These are phyloP conservation scores for Eucalyptus shirleyi DNA, from an alignment of 345 rosid genomes.

Conservation along the genomic window DNA sequence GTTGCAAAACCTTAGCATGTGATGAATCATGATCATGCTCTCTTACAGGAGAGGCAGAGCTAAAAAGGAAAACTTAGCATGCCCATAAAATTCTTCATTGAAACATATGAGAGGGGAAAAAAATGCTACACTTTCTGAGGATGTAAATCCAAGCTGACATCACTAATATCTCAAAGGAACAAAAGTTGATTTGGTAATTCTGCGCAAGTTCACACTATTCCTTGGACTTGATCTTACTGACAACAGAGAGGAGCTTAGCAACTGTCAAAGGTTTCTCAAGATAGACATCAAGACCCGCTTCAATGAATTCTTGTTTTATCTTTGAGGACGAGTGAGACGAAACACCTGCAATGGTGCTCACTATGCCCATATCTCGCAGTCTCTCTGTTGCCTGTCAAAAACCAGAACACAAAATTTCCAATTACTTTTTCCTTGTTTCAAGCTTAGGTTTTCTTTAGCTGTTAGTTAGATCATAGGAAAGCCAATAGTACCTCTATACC, in stretches of 20 bases:
- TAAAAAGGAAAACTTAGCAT: background rate
- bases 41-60: background rate
- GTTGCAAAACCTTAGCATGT: background rate
- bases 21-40: background rate
- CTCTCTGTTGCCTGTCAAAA: slow-evolving; percentile 43
- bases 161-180: background rate
- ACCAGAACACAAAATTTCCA: background rate
- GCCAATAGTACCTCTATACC: slow-evolving; percentile 50
- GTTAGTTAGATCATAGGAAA: background rate
- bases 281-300: slow-evolving; percentile 71
- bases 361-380: slow-evolving; percentile 64
- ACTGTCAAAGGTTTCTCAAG: slow-evolving; percentile 72
- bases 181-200: background rate
- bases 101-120: background rate
- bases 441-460: background rate
- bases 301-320: slow-evolving; percentile 44
- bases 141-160: background rate
- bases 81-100: background rate
- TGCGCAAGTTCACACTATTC: background rate
- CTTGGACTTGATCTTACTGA: slow-evolving; percentile 13
- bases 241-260: slow-evolving; percentile 41
- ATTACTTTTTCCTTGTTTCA: background rate
- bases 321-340: slow-evolving; percentile 25
- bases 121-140: background rate
- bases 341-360: slow-evolving; percentile 60